Evolutionary conservation across 2,329 filamentous ascomycete genomes (phyloP).

Genomic region (Colletotrichum tanaceti): DNA sequence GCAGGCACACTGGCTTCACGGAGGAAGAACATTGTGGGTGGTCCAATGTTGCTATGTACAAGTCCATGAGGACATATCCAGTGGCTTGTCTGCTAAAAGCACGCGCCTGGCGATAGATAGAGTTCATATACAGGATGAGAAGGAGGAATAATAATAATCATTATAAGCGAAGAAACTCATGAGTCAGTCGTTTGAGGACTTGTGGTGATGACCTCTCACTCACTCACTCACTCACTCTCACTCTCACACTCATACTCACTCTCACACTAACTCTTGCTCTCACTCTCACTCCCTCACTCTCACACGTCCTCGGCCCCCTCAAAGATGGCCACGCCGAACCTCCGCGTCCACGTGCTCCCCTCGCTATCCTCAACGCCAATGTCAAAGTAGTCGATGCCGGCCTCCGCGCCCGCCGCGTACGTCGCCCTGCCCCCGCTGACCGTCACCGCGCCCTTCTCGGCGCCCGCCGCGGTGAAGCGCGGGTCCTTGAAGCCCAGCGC

Average conservation of each 20-base stretch:
- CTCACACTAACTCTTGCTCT: too few relatives aligned
- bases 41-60: background rate
- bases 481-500: conserved; percentile 43
- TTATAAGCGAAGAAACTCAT: too few relatives aligned
- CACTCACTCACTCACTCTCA: too few relatives aligned
- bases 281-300: background rate
- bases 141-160: background rate
- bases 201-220: too few relatives aligned
- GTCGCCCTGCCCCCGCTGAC: conserved; percentile 37
- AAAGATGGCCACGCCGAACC: conserved; percentile 42
- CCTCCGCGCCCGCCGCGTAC: conserved; percentile 38
- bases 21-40: too few relatives aligned
- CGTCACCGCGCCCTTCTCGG: conserved; percentile 37
- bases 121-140: conserved; percentile 2
- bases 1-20: too few relatives aligned
- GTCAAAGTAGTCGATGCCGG: conserved; percentile 41
- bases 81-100: background rate
- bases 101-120: background rate
- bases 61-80: background rate
- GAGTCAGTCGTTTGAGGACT: too few relatives aligned
- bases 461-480: conserved; percentile 34
- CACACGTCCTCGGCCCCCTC: conserved; percentile 21
- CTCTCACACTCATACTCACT: too few relatives aligned
- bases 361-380: conserved; percentile 41
- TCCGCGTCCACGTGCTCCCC: conserved; percentile 42